Conservation (phyloP, 306 rosid species). For the Castanea mollissima region DNA sequence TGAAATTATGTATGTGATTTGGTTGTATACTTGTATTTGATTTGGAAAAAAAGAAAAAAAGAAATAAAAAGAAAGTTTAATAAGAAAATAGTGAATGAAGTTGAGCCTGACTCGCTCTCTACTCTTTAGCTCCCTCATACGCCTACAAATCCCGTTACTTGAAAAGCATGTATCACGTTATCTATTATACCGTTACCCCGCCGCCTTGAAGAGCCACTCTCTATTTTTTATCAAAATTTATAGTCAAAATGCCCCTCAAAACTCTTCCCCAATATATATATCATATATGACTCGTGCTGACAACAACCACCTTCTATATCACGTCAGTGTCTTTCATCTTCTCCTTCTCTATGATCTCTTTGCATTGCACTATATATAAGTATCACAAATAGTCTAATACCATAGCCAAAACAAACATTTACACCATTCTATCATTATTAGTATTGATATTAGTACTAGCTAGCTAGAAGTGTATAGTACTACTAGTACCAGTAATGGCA, state of each 20-base stretch:
- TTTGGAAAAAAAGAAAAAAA: too few relatives aligned
- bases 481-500: slow-evolving; percentile 28
- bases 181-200: neutral
- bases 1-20: too few relatives aligned
- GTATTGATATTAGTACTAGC: too few relatives aligned
- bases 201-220: slow-evolving; percentile 12
- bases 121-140: neutral
- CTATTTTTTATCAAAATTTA: slow-evolving; percentile 9
- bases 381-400: slow-evolving; percentile 19
- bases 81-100: neutral
- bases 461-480: too few relatives aligned
- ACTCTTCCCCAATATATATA: neutral
- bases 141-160: slow-evolving; percentile 27
- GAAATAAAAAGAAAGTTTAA: too few relatives aligned
- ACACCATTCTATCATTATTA: neutral
- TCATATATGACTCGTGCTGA: slow-evolving; percentile 15
- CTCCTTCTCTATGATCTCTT: neutral
- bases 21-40: too few relatives aligned
- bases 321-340: slow-evolving; percentile 34
- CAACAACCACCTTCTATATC: slow-evolving; percentile 41
- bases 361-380: slow-evolving; percentile 36
- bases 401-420: slow-evolving; percentile 15
- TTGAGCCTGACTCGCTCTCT: neutral
- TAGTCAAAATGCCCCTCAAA: neutral
- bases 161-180: slow-evolving; percentile 18